Percentiles rank a stretch among this genome's conserved stretches.
phyloP scores from a whole-genome alignment of 805 yeast species.

The Zygosaccharomyces bisporus region DNA sequence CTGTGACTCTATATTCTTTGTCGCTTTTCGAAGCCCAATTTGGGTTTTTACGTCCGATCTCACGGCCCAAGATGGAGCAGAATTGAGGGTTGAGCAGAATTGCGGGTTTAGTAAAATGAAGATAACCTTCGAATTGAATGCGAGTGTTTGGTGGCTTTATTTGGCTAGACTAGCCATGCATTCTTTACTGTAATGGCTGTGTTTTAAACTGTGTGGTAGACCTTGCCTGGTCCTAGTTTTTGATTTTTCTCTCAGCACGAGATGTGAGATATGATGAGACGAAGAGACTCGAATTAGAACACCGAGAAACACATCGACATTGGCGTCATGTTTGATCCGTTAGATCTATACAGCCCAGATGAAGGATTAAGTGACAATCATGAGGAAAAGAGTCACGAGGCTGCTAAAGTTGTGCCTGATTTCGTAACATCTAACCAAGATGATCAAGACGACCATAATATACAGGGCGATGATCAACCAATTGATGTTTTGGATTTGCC shows the following conservation, averaged over 20 bases:
- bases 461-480: conserved; percentile 32
- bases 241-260: neutral
- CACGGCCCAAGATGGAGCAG: neutral
- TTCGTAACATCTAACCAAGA: neutral
- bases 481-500: conserved; percentile 63
- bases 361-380: conserved; percentile 1
- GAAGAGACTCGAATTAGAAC: neutral
- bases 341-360: conserved; percentile 34
- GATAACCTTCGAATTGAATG: too few relatives aligned
- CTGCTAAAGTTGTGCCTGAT: neutral
- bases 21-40: neutral
- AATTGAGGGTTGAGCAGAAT: too few relatives aligned
- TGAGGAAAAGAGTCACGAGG: neutral
- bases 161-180: neutral
- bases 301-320: neutral
- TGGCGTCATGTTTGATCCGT: conserved; percentile 36
- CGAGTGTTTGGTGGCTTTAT: neutral
- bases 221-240: neutral
- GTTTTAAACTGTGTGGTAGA: too few relatives aligned
- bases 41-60: too few relatives aligned
- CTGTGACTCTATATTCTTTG: neutral
- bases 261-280: conserved; percentile 5
- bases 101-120: too few relatives aligned
- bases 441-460: too few relatives aligned
- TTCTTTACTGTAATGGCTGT: neutral